A percentile compares a stretch with the other conserved stretches of the same genome.
phyloP scores from a whole-genome alignment of 2,329 filamentous ascomycete species.

The Aspergillus aculeatinus region DNA sequence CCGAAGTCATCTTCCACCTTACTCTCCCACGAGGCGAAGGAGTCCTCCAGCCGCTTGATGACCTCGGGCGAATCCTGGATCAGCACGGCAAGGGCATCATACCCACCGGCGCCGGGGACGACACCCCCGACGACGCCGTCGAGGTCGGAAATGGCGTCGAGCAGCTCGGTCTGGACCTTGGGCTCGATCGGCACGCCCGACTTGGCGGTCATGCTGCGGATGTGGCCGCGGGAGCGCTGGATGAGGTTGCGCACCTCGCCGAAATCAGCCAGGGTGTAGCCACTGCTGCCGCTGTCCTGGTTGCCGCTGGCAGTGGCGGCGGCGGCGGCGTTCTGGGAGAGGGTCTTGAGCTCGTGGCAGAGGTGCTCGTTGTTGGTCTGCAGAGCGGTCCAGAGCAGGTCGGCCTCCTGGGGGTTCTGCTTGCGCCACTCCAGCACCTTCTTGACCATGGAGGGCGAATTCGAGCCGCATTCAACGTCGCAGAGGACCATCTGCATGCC shows the following conservation, averaged over 20 bases:
- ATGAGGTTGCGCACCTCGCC: conserved; percentile 54
- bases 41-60: conserved; percentile 57
- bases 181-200: conserved; percentile 89
- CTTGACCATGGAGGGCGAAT: conserved; percentile 96
- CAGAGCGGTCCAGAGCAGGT: conserved; percentile 70
- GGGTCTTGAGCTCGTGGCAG: conserved; percentile 59
- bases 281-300: conserved; percentile 40
- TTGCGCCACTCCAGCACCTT: conserved; percentile 80
- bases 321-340: conserved; percentile 44
- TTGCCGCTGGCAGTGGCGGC: too few species aligned
- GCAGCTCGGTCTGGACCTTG: conserved; percentile 73
- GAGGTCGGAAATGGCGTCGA: conserved; percentile 71
- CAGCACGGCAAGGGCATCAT: conserved; percentile 81
- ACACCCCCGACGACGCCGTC: conserved; percentile 86
- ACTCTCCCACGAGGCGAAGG: conserved; percentile 66
- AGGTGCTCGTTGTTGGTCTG: conserved; percentile 73
- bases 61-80: conserved; percentile 71
- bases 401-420: conserved; percentile 62
- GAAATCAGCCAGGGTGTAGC: conserved; percentile 24
- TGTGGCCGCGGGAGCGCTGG: conserved; percentile 55
- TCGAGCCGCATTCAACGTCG: conserved; percentile 89
- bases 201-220: conserved; percentile 71
- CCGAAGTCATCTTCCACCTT: conserved; percentile 45
- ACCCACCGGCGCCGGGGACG: conserved; percentile 90
- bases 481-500: conserved; percentile 85